Percentiles rank a stretch among this genome's conserved stretches.
Conservation (phyloP, 1,284 basidiomycete genomes). For the Puccinia horiana region DNA sequence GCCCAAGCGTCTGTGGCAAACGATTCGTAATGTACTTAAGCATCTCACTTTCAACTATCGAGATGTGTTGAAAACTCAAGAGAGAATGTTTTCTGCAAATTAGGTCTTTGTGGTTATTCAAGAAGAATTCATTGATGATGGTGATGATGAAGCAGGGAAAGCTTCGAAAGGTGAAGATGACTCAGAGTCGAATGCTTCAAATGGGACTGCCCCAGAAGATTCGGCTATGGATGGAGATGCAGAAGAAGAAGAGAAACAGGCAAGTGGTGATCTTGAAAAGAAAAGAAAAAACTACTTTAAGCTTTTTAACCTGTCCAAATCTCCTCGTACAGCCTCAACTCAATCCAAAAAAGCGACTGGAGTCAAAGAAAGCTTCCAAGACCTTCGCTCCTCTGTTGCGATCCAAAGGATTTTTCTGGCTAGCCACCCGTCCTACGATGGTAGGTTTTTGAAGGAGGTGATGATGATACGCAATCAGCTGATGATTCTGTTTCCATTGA, state of each 20-base stretch:
- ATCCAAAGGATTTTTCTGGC: constrained; percentile 62
- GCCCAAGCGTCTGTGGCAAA: constrained; percentile 61
- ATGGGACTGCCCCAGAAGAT: not conserved
- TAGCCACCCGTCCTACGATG: constrained; percentile 56
- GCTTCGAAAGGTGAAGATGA: constrained; percentile 3
- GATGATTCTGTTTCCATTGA: constrained; percentile 16
- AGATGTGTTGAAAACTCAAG: not conserved
- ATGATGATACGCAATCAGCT: not conserved
- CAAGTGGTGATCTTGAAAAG: not conserved
- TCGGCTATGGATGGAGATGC: not conserved
- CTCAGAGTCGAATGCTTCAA: constrained; percentile 25
- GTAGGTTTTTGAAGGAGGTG: not conserved
- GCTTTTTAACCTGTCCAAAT: not conserved
- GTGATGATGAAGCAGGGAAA: constrained; percentile 47
- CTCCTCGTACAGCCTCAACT: constrained; percentile 58
- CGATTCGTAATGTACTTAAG: constrained; percentile 59
- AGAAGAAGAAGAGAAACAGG: constrained; percentile 40
- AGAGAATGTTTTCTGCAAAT: not conserved
- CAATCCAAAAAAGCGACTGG: constrained; percentile 59
- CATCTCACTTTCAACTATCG: constrained; percentile 58
- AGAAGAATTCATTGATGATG: constrained; percentile 58
- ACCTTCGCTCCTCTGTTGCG: constrained; percentile 60
- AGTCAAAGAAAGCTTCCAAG: constrained; percentile 58
- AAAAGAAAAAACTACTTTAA: not conserved
- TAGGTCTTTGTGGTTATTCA: constrained; percentile 53